A percentile compares a stretch with the other conserved stretches of the same genome.
Conservation (phyloP, 1,284 basidiomycete genomes). For the Cutaneotrichosporon sp. region DNA sequence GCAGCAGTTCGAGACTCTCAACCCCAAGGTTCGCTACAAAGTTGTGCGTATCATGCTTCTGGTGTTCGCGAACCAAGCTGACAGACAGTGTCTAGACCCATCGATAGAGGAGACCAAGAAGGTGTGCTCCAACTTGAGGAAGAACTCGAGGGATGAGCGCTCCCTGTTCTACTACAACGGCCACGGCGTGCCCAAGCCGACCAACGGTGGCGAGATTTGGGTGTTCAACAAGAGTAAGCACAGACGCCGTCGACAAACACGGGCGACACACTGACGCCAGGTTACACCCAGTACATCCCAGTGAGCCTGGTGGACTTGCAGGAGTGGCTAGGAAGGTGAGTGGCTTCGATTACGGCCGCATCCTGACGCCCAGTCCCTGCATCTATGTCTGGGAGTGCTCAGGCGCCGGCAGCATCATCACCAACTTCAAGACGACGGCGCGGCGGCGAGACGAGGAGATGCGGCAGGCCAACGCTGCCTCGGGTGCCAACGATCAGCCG, state of each 20-base stretch:
- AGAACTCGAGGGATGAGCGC: conserved; percentile 89
- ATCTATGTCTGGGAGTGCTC: conserved; percentile 99
- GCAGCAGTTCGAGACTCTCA: conserved; percentile 92
- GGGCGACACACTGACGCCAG: conserved; percentile 28
- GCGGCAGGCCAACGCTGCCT: conserved; percentile 31
- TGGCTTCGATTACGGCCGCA: not conserved
- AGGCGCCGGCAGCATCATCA: conserved; percentile 87
- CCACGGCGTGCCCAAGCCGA: conserved; percentile 96
- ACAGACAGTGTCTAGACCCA: conserved; percentile 76
- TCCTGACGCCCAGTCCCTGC: conserved; percentile 66
- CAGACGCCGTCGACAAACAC: not conserved
- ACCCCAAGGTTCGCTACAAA: conserved; percentile 83
- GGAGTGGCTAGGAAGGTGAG: conserved; percentile 71
- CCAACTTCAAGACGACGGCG: conserved; percentile 87
- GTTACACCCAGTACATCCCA: conserved; percentile 98
- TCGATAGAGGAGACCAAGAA: conserved; percentile 92
- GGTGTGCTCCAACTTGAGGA: conserved; percentile 81
- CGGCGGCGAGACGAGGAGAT: conserved; percentile 78
- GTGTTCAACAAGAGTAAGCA: conserved; percentile 82
- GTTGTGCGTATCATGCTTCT: conserved; percentile 55
- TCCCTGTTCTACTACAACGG: conserved; percentile 98
- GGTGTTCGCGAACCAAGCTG: conserved; percentile 4
- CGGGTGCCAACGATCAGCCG: conserved; percentile 58
- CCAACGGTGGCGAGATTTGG: conserved; percentile 95
- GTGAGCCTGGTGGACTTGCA: conserved; percentile 92